Percentiles rank a stretch among this genome's conserved stretches.
Evolutionary conservation across 2,329 filamentous ascomycete species (phyloP).

Genomic region (Diaporthe helianthi): DNA sequence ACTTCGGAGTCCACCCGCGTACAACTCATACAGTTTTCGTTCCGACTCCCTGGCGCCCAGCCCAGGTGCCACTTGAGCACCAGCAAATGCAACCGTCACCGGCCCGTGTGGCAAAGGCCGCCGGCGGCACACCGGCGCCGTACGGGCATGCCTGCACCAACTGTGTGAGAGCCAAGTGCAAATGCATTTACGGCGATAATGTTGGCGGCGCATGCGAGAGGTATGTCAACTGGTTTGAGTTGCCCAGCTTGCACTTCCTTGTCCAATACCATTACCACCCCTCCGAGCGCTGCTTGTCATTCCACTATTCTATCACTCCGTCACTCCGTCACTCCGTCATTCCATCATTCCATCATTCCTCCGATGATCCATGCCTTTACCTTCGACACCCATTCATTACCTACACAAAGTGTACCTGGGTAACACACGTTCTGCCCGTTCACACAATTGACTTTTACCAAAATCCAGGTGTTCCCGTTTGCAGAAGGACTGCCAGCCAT

Average conservation of each 20-base stretch:
- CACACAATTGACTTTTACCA: background rate
- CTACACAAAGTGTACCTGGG: too few species aligned
- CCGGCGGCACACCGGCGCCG: constrained; percentile 36
- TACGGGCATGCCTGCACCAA: constrained; percentile 56
- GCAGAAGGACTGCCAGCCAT: constrained; percentile 55
- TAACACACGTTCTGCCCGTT: background rate
- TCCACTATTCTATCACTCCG: too few species aligned
- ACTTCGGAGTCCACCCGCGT: constrained; percentile 3
- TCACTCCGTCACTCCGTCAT: too few species aligned
- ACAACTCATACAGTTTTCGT: background rate
- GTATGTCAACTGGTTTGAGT: constrained; percentile 19
- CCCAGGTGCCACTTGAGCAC: too few species aligned
- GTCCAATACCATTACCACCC: background rate
- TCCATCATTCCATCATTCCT: too few species aligned
- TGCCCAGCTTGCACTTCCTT: too few species aligned
- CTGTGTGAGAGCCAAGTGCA: constrained; percentile 56
- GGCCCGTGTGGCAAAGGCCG: constrained; percentile 20
- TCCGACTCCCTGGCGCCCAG: background rate
- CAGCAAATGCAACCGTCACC: constrained; percentile 19
- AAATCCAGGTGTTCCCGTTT: constrained; percentile 50
- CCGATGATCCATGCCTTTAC: background rate
- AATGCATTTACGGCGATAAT: constrained; percentile 49
- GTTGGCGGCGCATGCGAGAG: constrained; percentile 43
- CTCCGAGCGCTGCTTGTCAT: background rate
- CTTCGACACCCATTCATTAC: background rate